These are phyloP conservation scores for Jatropha multifida DNA, from an alignment of 441 rosid genomes.

Conservation along the genomic window DNA sequence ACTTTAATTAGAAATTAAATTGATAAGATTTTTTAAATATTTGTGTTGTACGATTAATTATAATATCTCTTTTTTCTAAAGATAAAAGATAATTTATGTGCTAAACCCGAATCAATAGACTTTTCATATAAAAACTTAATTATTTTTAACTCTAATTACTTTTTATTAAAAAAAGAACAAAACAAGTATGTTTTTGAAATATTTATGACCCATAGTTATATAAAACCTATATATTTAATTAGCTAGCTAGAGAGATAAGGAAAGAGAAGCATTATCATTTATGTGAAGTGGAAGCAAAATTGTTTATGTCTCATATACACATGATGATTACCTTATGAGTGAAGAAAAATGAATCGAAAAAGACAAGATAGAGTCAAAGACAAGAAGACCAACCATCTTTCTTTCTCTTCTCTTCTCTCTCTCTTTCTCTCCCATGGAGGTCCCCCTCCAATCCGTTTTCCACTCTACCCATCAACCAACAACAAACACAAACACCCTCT, in stretches of 20 bases:
- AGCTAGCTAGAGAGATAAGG: constrained; percentile 7
- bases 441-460: constrained; percentile 80
- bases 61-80: no score
- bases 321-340: constrained; percentile 87
- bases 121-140: no score
- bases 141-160: no score
- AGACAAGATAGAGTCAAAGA: constrained; percentile 66
- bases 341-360: constrained; percentile 83
- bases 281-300: constrained; percentile 90
- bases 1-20: no score
- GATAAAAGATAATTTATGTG: no score
- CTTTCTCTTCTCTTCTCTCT: background rate
- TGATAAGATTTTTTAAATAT: no score
- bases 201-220: no score
- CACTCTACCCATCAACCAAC: constrained; percentile 84
- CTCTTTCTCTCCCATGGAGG: constrained; percentile 25
- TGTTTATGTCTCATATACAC: constrained; percentile 45
- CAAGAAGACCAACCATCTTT: constrained; percentile 51
- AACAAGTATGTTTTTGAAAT: no score
- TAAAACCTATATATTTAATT: no score
- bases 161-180: no score
- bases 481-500: constrained; percentile 27
- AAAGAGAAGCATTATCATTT: constrained; percentile 31
- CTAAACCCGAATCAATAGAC: no score
- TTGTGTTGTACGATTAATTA: no score